Conservation (phyloP, 371 early-diverging fungal species). For the Mucor plumbeus region DNA sequence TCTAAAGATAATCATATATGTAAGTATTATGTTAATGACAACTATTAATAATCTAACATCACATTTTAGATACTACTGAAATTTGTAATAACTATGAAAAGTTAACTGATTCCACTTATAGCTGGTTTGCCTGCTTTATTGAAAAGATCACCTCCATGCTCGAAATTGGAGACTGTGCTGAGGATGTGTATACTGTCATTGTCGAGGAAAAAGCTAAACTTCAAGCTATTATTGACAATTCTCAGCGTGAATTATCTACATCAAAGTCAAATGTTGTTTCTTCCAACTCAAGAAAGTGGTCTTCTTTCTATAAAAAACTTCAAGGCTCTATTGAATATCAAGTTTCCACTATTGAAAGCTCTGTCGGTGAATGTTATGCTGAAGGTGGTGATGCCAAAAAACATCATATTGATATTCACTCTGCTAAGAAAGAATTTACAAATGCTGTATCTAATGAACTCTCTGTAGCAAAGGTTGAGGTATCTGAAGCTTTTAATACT, state of each 20-base stretch:
- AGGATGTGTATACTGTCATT: constrained; percentile 17
- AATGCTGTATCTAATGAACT: constrained; percentile 8
- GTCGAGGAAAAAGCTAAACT: constrained; percentile 17
- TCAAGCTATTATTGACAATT: constrained; percentile 11
- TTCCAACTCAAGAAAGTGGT: not conserved
- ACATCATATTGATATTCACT: constrained; percentile 12
- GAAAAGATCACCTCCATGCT: constrained; percentile 21
- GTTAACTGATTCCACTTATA: not conserved
- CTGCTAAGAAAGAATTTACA: constrained; percentile 14
- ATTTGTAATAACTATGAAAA: not conserved
- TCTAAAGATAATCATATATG: constrained; percentile 7
- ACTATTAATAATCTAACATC: not conserved
- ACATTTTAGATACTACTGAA: constrained; percentile 1
- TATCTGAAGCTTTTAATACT: constrained; percentile 8
- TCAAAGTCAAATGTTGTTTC: not conserved
- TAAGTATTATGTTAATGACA: not conserved
- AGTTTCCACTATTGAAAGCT: constrained; percentile 16
- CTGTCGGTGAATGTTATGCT: constrained; percentile 17
- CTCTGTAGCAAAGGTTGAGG: constrained; percentile 15
- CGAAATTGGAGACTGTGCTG: constrained; percentile 24
- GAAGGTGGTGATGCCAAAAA: not conserved
- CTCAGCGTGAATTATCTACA: constrained; percentile 5
- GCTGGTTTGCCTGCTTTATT: constrained; percentile 18
- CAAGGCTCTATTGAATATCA: constrained; percentile 15
- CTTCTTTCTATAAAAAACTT: constrained; percentile 18